Evolutionary conservation across 2,329 filamentous ascomycete species (phyloP).

Genomic region (Trichoderma koningii): DNA sequence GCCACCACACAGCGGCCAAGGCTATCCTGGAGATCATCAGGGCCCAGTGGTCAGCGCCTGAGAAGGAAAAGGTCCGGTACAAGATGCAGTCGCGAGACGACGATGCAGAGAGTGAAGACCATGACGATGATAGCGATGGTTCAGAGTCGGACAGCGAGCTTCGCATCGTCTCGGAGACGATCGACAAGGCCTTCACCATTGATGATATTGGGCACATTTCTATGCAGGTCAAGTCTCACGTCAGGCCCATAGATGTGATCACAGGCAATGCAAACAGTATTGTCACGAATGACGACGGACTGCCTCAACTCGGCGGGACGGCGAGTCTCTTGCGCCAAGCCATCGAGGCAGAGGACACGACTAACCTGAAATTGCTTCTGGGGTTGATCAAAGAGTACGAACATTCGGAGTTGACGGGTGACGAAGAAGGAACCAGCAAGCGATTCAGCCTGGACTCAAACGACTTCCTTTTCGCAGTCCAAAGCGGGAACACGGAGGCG

Average conservation of each 20-base stretch:
- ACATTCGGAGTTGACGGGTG: conserved; percentile 40
- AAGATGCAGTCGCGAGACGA: conserved; percentile 46
- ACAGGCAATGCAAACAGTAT: conserved; percentile 42
- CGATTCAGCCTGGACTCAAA: conserved; percentile 45
- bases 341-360: conserved; percentile 55
- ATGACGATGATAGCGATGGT: conserved; percentile 40
- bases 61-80: conserved; percentile 55
- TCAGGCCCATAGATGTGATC: conserved; percentile 58
- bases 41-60: conserved; percentile 64
- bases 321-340: conserved; percentile 47
- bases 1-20: conserved; percentile 64
- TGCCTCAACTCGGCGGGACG: conserved; percentile 1
- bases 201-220: conserved; percentile 72
- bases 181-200: conserved; percentile 71
- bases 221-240: conserved; percentile 66
- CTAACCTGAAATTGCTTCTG: conserved; percentile 59
- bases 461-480: conserved; percentile 49
- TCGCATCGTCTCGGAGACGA: conserved; percentile 54
- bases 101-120: conserved; percentile 43
- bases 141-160: conserved; percentile 45
- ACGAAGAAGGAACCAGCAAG: conserved; percentile 37
- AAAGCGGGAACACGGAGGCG: conserved; percentile 55
- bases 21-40: conserved; percentile 70
- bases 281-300: conserved; percentile 36
- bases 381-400: conserved; percentile 53